A percentile compares a stretch with the other conserved stretches of the same genome.
Evolutionary conservation across 192 early-diverging fungal genomes (phyloP).

Genomic region (Coemansia sp.): DNA sequence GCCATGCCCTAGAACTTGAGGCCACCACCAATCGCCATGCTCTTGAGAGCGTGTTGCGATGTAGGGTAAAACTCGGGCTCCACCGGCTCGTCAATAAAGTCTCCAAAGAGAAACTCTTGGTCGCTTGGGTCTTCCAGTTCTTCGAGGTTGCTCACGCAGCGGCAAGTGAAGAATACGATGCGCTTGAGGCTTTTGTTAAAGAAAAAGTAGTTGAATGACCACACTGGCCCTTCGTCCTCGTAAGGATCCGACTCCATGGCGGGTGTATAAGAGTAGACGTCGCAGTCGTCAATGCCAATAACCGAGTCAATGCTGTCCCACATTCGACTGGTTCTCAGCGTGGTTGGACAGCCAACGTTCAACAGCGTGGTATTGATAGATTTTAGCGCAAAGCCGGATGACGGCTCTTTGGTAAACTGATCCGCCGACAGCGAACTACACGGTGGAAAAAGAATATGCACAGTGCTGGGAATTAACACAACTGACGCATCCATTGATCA

Average conservation of each 20-base stretch:
- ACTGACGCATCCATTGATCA: background rate
- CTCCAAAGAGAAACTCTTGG: slow-evolving; percentile 45
- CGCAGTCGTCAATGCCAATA: slow-evolving; percentile 79
- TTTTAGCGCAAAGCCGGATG: slow-evolving; percentile 70
- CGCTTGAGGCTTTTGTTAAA: slow-evolving; percentile 88
- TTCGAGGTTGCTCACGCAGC: slow-evolving; percentile 79
- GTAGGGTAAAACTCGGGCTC: slow-evolving; percentile 41
- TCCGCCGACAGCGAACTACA: slow-evolving; percentile 56
- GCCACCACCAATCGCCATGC: slow-evolving; percentile 35
- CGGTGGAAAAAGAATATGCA: background rate
- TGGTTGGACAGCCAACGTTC: slow-evolving; percentile 65
- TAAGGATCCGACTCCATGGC: slow-evolving; percentile 88
- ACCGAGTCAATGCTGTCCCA: slow-evolving; percentile 89
- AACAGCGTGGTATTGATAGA: slow-evolving; percentile 85
- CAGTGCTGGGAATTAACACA: background rate
- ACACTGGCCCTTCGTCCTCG: slow-evolving; percentile 84
- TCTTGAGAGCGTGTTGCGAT: slow-evolving; percentile 32
- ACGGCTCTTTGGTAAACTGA: slow-evolving; percentile 65
- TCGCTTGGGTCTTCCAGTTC: slow-evolving; percentile 44
- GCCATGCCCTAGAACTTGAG: slow-evolving; percentile 22
- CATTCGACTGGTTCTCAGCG: slow-evolving; percentile 56
- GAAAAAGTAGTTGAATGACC: slow-evolving; percentile 99
- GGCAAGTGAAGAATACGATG: slow-evolving; percentile 89
- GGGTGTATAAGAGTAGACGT: slow-evolving; percentile 90
- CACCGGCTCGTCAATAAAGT: slow-evolving; percentile 38